A percentile compares a stretch with the other conserved stretches of the same genome.
Conservation (phyloP, 768 basidiomycete species). For the Termitomyces sp. region DNA sequence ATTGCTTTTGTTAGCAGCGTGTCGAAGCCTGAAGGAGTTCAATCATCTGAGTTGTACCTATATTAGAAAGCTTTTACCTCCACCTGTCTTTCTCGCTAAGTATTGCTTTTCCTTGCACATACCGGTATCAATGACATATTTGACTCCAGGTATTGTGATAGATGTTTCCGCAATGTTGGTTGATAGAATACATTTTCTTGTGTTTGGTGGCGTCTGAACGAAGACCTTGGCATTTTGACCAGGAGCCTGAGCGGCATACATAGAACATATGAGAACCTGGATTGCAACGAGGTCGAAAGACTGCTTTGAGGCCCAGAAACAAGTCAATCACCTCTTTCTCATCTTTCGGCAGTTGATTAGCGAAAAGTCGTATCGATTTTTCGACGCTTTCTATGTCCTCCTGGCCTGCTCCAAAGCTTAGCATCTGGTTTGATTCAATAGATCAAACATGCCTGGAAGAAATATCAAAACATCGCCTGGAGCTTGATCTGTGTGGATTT, state of each 20-base stretch:
- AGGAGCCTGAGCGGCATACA: slow-evolving; percentile 84
- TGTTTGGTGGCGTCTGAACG: slow-evolving; percentile 51
- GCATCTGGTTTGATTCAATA: background rate
- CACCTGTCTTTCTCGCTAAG: slow-evolving; percentile 61
- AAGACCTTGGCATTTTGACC: slow-evolving; percentile 80
- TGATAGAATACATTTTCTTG: slow-evolving; percentile 88
- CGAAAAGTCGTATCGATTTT: slow-evolving; percentile 65
- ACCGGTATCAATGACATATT: slow-evolving; percentile 94
- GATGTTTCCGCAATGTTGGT: slow-evolving; percentile 99
- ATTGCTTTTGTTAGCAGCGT: slow-evolving; percentile 78
- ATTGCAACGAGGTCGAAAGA: background rate
- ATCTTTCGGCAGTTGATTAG: slow-evolving; percentile 62
- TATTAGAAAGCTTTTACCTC: slow-evolving; percentile 35
- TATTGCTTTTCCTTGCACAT: slow-evolving; percentile 94
- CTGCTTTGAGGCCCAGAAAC: background rate
- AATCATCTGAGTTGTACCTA: background rate
- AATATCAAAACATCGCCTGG: slow-evolving; percentile 92
- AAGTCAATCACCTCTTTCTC: slow-evolving; percentile 39
- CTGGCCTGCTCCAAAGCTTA: slow-evolving; percentile 54
- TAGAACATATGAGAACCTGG: slow-evolving; percentile 70
- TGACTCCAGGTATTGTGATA: slow-evolving; percentile 94
- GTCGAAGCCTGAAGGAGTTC: slow-evolving; percentile 66
- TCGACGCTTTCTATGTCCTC: slow-evolving; percentile 93
- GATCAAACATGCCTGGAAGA: slow-evolving; percentile 58
- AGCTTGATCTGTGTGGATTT: slow-evolving; percentile 78